A percentile compares a stretch with the other conserved stretches of the same genome.
Conservation (phyloP, 179 eudicot genomes). For the Vitellaria paradoxa region DNA sequence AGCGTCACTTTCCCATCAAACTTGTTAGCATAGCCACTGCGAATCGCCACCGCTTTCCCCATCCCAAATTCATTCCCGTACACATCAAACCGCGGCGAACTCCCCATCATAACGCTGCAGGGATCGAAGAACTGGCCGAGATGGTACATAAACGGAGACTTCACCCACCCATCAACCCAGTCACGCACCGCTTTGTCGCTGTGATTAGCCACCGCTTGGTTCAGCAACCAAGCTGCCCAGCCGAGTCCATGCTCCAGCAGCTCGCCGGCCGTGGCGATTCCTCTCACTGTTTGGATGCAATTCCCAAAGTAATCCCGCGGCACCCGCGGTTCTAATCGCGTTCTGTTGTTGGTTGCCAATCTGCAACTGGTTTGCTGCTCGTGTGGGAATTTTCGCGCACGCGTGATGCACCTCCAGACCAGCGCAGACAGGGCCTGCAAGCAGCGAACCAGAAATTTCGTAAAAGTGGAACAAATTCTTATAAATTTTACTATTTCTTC, state of each 20-base stretch:
- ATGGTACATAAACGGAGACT: constrained; percentile 13
- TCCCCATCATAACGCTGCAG: constrained; percentile 27
- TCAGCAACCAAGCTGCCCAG: constrained; percentile 29
- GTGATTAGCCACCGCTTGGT: constrained; percentile 26
- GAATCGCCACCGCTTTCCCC: constrained; percentile 33
- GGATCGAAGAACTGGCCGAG: constrained; percentile 24
- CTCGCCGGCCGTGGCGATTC: constrained; percentile 23
- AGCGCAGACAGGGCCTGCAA: constrained; percentile 44
- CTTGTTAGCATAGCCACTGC: constrained; percentile 37
- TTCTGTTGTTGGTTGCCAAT: constrained; percentile 35
- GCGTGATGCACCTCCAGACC: constrained; percentile 34
- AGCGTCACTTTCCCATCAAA: constrained; percentile 37
- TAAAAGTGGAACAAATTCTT: too few species aligned
- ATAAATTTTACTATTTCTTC: too few species aligned
- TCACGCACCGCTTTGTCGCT: constrained; percentile 11
- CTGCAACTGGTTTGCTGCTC: constrained; percentile 30
- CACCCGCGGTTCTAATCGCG: constrained; percentile 41
- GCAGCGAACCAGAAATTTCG: too few species aligned
- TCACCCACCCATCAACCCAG: constrained; percentile 19
- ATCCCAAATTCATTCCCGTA: constrained; percentile 39
- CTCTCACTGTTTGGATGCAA: constrained; percentile 24
- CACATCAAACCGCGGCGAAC: constrained; percentile 40
- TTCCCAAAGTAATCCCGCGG: constrained; percentile 32
- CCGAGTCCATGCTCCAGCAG: constrained; percentile 22
- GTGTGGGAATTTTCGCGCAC: constrained; percentile 20